Evolutionary conservation across 805 yeast species (phyloP).

Genomic region (Millerago galiae): DNA sequence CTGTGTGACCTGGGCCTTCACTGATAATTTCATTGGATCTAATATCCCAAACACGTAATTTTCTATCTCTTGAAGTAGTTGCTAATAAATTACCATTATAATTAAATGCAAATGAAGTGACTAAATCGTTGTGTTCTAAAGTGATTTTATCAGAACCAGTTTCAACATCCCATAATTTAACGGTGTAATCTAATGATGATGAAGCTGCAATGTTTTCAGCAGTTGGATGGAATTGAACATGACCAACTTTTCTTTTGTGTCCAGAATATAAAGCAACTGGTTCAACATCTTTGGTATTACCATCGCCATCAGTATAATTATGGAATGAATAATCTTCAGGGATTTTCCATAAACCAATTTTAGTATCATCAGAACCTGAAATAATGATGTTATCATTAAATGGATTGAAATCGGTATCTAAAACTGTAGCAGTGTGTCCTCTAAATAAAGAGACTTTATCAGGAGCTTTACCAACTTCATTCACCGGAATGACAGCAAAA

Average conservation of each 20-base stretch:
- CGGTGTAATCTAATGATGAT: constrained; percentile 83
- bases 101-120: constrained; percentile 89
- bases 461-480: constrained; percentile 86
- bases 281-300: constrained; percentile 56
- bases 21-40: constrained; percentile 65
- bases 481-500: constrained; percentile 84
- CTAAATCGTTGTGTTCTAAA: constrained; percentile 81
- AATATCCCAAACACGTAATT: constrained; percentile 86
- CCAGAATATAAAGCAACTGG: constrained; percentile 73
- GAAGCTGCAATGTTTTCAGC: constrained; percentile 86
- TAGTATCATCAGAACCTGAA: constrained; percentile 78
- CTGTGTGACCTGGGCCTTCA: constrained; percentile 87
- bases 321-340: constrained; percentile 78
- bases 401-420: constrained; percentile 95
- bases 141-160: constrained; percentile 66
- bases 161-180: constrained; percentile 85
- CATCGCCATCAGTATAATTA: constrained; percentile 46
- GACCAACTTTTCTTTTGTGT: constrained; percentile 94
- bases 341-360: constrained; percentile 79
- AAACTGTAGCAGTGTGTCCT: constrained; percentile 92
- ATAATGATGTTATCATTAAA: constrained; percentile 71
- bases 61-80: constrained; percentile 87
- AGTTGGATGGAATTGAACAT: constrained; percentile 81
- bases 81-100: constrained; percentile 84
- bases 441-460: constrained; percentile 90